Base-by-base conservation (phyloP, 2,329 filamentous ascomycete genomes). In the Stemphylium lycopersici region DNA sequence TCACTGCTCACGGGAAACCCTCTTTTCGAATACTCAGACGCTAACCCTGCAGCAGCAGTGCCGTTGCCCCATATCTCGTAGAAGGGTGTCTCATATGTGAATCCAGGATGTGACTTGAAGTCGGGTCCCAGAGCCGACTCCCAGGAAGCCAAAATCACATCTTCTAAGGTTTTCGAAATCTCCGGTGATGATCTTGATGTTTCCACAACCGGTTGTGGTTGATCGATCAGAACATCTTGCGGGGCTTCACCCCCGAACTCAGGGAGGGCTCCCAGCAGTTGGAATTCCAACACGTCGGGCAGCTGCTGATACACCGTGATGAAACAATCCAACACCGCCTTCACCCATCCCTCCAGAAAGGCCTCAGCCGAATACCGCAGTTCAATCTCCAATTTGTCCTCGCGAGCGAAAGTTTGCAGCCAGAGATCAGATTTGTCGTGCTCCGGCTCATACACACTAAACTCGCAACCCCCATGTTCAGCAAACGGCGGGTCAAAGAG, bases 361-460 rank as follows among this genome's bases (percentile, higher is more conserved):
- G 48, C 34, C 4, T 39, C 13, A 6, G 33, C 26, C 16, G 48
- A 52, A 16, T 46, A 52, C 8, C 48, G 39, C 26, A 52, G 16
- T 33, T 52, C 48, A 18, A 52, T 34, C 12, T 52, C 48, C 10
- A 52, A 24, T 13, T 32, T 36, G 3, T 39, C 20, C 16, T 15
- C 41, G 2, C 41, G 48, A 40, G 41, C 34, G 22, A 33, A 32
- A 3, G 34, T 52, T 40, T 52, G 48, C 34, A 52, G 34, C 48
- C 48, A 52, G 8, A 45, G 18, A 16, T 52, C 48, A 3, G 48
- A n/a, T 13, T 52, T 52, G 48, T 52, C 48, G 33, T 52, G 48
- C 26, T 45, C 48, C 2, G 48, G 48, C 6, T 52, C 48, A 33
- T 33, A 26, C 3, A 52, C 34, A 15, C 18, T 38, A 11, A 52